Base-by-base conservation (phyloP, 495 filamentous ascomycete genomes). In the Cercophora scortea region DNA sequence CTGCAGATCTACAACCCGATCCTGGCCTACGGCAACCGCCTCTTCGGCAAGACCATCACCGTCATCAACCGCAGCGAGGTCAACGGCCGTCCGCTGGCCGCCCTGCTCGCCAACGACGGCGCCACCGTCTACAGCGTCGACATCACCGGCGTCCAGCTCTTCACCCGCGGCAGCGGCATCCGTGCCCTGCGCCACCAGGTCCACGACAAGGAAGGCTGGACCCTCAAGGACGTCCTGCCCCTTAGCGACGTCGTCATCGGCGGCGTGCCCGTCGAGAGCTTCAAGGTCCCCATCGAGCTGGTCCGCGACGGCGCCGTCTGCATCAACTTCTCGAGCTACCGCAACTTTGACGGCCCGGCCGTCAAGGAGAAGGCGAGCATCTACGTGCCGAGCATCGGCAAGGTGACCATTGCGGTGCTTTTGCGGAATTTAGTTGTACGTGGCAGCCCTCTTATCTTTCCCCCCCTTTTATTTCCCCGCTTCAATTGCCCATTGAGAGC, bases 1-100 rank as follows among this genome's bases (percentile, higher is more conserved):
- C 79, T 96, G 54, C 84, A 88, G 60, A 88, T 97, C 59, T 98
- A 98, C 80, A 96, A 96, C 74, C 85, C 85, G n/a, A 88, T 96
- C 59, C 75, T 97, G 44, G 89, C 89, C 7, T 92, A 94, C 61
- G 93, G 93, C 1, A 96, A 96, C 74, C 78, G 92, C 12, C 76
- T 98, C 13, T 90, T 90, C 59, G 93, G 93, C 2, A 84, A 87
- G 55, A 94, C 88, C 0, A 87, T 98, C 55, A 96, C 92, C 39
- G 86, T 98, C 17, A 90, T 97, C 57, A 98, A 98, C 69, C 81
- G 93, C 17, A 88, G 82, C 44, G 93, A 98, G 73, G 94, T 97
- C 42, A 94, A 97, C 32, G 93, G 93, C 40, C 78, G 93, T 11
- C 93, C 93, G 11, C 74, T 98, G 15, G 93, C 93, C n/a, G 93